These are phyloP conservation scores for Bifiguratus adelaidae DNA, from an alignment of 192 early-diverging fungal species.

Conservation along the genomic window DNA sequence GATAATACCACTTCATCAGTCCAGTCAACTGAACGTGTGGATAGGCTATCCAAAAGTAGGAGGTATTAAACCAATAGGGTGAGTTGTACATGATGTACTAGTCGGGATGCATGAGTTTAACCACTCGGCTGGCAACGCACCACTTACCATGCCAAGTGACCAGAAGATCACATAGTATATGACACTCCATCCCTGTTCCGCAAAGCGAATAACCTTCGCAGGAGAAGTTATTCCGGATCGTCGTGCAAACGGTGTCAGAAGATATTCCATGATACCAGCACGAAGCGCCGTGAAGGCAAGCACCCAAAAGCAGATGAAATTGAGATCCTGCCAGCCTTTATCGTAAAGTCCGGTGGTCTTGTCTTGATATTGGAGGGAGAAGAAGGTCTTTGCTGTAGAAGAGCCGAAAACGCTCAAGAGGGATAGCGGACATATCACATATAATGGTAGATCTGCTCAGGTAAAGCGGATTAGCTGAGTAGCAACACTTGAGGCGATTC, in stretches of 20 bases:
- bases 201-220: conserved; percentile 38
- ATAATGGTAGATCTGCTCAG: background rate
- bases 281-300: conserved; percentile 53
- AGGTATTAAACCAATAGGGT: conserved; percentile 64
- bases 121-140: background rate
- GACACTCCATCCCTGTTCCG: conserved; percentile 63
- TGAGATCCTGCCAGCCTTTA: conserved; percentile 44
- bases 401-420: background rate
- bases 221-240: conserved; percentile 19
- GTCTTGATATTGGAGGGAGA: background rate
- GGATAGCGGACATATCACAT: too few relatives aligned
- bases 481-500: too few relatives aligned
- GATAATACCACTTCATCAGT: conserved; percentile 60
- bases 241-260: conserved; percentile 30
- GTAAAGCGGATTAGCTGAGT: too few relatives aligned
- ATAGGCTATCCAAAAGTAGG: conserved; percentile 58
- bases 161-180: conserved; percentile 55
- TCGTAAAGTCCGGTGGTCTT: conserved; percentile 10
- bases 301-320: conserved; percentile 55
- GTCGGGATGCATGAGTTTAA: background rate
- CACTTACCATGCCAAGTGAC: conserved; percentile 46
- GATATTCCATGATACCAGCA: conserved; percentile 38
- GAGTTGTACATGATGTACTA: conserved; percentile 55
- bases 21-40: conserved; percentile 46
- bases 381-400: background rate